Evolutionary conservation across 441 rosid genomes (phyloP), one percentile per base, ranked within the genome.

Genomic region (Kokia cookei): DNA sequence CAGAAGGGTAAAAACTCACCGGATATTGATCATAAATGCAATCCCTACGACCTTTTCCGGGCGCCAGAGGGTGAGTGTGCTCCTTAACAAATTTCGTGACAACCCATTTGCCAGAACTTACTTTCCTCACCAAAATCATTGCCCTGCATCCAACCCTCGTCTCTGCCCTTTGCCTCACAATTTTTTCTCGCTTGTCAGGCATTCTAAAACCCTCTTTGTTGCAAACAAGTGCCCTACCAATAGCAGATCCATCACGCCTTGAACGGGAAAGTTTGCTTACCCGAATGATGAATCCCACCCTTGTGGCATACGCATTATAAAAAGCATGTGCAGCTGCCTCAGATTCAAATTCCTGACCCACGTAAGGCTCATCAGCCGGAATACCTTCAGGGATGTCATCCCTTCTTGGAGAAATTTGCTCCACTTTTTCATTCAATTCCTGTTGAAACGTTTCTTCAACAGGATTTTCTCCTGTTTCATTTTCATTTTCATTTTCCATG

Each of bases 141-240:
- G 98, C 99, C 86, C 96, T 87, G 85, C 99, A 96, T 42, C 99
- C 99, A 70, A 96, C 97, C 69, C 99, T 88, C 0, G 99, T 96
- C 81, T 93, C 99, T 12, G 88, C 93, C 82, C 98, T 87, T 82
- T 96, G 99, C 72, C 99, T 90, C 37, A 96, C 91, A 71, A 94
- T 88, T 73, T 90, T 93, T 68, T 96, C 99, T 17, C 96, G 93
- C 75, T 91, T 96, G 77, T 93, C 96, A 43, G 97, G 94, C 87
- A 92, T 84, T 84, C 99, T 88, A 35, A 84, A 91, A 7, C 99
- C 99, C 78, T 96, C 99, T 79, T 90, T 93, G 82, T 96, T 96
- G 78, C 99, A 96, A 63, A 96, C 98, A 69, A 96, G 95, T 19
- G 97, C 93, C 54, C 99, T 89, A 4, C 99, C 99, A 70, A 94